A percentile compares a stretch with the other conserved stretches of the same genome.
phyloP scores from a whole-genome alignment of 306 rosid species.

The Medicago lupulina region DNA sequence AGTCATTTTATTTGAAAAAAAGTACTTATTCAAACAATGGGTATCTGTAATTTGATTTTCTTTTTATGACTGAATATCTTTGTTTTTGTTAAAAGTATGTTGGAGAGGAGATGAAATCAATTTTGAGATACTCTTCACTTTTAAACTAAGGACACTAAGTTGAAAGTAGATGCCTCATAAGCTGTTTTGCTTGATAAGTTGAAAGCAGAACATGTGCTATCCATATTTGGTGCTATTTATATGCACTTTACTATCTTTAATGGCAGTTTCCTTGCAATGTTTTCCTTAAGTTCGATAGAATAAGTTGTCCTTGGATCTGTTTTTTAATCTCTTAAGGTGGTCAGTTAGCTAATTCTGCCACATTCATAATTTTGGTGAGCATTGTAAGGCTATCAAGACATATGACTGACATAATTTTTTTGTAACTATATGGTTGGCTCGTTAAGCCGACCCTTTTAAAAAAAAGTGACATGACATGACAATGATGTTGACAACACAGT shows the following conservation, averaged over 20 bases:
- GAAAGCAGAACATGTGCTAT: neutral
- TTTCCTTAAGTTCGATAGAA: neutral
- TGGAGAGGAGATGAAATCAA: too few relatives aligned
- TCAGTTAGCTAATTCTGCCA: conserved; percentile 87
- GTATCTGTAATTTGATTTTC: too few relatives aligned
- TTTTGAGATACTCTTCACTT: too few relatives aligned
- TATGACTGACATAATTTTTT: conserved; percentile 82
- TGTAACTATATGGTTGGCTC: conserved; percentile 55
- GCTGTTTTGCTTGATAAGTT: conserved; percentile 11
- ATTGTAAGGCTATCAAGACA: conserved; percentile 86
- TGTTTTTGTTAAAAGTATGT: too few relatives aligned
- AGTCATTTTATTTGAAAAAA: too few relatives aligned
- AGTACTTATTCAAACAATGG: too few relatives aligned
- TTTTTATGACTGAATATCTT: too few relatives aligned
- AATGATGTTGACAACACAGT: neutral
- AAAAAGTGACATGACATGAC: neutral
- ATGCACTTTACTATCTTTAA: neutral
- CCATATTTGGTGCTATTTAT: too few relatives aligned
- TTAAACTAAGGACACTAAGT: too few relatives aligned
- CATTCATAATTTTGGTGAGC: conserved; percentile 56
- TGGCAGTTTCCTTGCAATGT: neutral
- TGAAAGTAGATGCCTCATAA: too few relatives aligned
- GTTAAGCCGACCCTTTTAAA: conserved; percentile 50
- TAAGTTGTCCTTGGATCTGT: neutral
- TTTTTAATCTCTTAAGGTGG: conserved; percentile 54